Percentiles rank a stretch among this genome's conserved stretches.
phyloP scores from a whole-genome alignment of 345 rosid genomes.

The Salix arbutifolia region DNA sequence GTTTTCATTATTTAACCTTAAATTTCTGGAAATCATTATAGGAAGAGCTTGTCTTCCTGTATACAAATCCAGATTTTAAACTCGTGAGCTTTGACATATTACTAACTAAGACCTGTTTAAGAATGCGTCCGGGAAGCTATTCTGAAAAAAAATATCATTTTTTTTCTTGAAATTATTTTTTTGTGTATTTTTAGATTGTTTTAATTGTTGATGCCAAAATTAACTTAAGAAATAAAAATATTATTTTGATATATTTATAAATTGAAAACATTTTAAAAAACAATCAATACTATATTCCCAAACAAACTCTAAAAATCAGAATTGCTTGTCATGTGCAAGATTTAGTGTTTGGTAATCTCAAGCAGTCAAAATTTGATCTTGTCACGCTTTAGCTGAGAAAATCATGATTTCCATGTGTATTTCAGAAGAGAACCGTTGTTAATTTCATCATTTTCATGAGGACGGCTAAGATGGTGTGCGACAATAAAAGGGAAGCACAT shows the following conservation, averaged over 20 bases:
- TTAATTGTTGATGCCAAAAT: too few species aligned
- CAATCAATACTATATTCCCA: too few species aligned
- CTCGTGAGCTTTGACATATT: background rate
- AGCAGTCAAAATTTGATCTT: background rate
- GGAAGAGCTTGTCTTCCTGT: too few species aligned
- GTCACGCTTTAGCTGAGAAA: background rate
- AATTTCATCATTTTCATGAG: background rate
- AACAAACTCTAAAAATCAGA: background rate
- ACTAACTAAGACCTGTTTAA: background rate
- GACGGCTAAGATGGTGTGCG: background rate
- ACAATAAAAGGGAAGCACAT: background rate
- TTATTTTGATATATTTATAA: too few species aligned
- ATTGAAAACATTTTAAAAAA: too few species aligned
- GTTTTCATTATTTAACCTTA: too few species aligned
- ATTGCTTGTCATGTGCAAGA: background rate
- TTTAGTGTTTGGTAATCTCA: background rate
- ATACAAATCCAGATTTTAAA: background rate
- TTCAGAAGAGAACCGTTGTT: background rate
- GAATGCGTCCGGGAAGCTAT: too few species aligned
- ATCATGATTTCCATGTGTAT: background rate
- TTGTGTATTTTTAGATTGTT: too few species aligned
- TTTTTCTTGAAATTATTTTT: too few species aligned
- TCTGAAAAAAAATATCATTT: too few species aligned
- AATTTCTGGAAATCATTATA: background rate
- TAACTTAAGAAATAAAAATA: too few species aligned